phyloP scores from a whole-genome alignment of 805 yeast species.

The Schizosaccharomyces osmophilus region DNA sequence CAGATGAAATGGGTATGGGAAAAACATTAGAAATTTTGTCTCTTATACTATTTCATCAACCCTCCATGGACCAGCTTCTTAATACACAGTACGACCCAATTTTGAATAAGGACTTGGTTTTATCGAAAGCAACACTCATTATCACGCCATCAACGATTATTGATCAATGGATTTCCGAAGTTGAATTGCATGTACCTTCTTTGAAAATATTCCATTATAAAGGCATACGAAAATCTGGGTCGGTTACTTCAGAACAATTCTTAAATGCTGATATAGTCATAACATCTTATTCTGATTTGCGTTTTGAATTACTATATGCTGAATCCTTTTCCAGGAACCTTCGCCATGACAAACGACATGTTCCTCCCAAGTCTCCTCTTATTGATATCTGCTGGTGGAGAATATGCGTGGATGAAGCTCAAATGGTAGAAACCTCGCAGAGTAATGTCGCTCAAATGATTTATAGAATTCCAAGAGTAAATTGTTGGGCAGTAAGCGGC shows the following conservation, averaged over 20 bases:
- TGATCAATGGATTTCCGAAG: constrained; percentile 68
- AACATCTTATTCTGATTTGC: constrained; percentile 47
- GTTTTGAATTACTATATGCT: constrained; percentile 61
- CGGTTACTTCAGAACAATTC: constrained; percentile 25
- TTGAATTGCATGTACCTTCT: constrained; percentile 31
- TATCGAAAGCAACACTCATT: constrained; percentile 49
- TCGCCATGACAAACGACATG: background rate
- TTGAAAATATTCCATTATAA: constrained; percentile 36
- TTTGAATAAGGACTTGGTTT: constrained; percentile 22
- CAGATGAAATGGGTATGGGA: constrained; percentile 96
- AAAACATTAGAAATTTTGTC: constrained; percentile 72
- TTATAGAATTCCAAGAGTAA: constrained; percentile 52
- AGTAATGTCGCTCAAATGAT: constrained; percentile 66
- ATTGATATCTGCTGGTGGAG: constrained; percentile 71
- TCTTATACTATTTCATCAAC: constrained; percentile 32
- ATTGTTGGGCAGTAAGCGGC: constrained; percentile 95
- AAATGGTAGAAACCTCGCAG: constrained; percentile 55
- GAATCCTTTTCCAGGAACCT: constrained; percentile 25
- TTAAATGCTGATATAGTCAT: constrained; percentile 50
- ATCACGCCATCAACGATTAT: constrained; percentile 69
- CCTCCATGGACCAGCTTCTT: constrained; percentile 16
- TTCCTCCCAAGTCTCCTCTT: constrained; percentile 36
- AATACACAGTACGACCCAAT: constrained; percentile 9
- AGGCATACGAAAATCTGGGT: constrained; percentile 9
- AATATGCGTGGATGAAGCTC: constrained; percentile 79